phyloP scores from a whole-genome alignment of 345 rosid genomes.

The Carallia brachiata region DNA sequence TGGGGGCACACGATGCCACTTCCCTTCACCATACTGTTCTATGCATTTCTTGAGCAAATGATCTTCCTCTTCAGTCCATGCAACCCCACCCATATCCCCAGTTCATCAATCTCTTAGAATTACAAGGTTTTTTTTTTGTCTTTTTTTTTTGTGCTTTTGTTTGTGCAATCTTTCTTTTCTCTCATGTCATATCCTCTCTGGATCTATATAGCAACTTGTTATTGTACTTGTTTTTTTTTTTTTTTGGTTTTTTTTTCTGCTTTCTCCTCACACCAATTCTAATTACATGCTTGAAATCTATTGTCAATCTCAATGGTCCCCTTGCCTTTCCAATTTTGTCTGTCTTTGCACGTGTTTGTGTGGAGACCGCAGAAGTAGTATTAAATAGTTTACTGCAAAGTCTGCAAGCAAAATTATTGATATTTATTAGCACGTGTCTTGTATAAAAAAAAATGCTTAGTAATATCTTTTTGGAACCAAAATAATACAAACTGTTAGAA shows the following conservation, averaged over 20 bases:
- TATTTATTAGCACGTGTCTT: too few relatives aligned
- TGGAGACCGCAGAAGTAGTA: constrained; percentile 12
- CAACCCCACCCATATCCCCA: constrained; percentile 35
- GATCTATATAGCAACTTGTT: constrained; percentile 1
- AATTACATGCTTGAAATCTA: background rate
- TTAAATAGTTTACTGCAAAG: background rate
- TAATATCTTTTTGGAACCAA: too few relatives aligned
- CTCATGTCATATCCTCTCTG: background rate
- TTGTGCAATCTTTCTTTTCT: background rate
- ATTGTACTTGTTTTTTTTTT: background rate
- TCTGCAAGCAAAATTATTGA: too few relatives aligned
- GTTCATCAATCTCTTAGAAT: background rate
- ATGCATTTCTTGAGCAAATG: constrained; percentile 43
- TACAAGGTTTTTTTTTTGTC: background rate
- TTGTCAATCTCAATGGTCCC: constrained; percentile 32
- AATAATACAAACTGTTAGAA: too few relatives aligned
- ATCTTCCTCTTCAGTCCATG: constrained; percentile 55
- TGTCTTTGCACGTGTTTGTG: constrained; percentile 21
- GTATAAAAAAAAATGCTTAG: too few relatives aligned
- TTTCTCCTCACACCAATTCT: background rate
- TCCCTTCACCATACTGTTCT: constrained; percentile 43
- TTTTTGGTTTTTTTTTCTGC: background rate
- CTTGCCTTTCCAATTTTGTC: constrained; percentile 22
- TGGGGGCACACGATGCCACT: constrained; percentile 43
- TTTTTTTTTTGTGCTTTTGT: background rate